Base-by-base conservation (phyloP, 2,329 filamentous ascomycete species). In the Trichoderma hamatum region DNA sequence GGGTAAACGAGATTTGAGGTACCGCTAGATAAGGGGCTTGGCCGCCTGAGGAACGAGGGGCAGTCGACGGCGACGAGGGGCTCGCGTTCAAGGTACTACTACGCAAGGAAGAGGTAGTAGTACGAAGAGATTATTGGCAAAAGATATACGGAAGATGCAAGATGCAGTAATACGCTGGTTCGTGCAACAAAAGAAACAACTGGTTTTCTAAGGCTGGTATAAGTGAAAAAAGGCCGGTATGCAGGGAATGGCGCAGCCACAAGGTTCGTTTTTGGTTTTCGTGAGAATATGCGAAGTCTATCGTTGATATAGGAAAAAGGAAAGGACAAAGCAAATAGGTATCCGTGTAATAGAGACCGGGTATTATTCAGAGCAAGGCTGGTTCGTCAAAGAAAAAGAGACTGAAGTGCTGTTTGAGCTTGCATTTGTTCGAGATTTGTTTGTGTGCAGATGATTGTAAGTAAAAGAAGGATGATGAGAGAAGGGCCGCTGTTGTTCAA, bases 61-160 rank as follows among this genome's bases (percentile, higher is more conserved):
- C 49, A 68, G 62, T 68, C 68, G 68, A 60, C 54, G 68, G 58
- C 46, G 68, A 67, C 68, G 62, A 64, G 61, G 68, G 68, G 68
- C 34, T 70, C 68, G 68, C 67, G 65, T 61, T 34, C 21, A 36
- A 61, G 65, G 56, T 60, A 67, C 64, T 61, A 28, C 52, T 43
- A 43, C 26, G 34, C 51, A 59, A 59, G 26, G 16, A 30, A 19
- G 34, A 16, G 39, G 39, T n/a, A 58, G 64, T 67, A 36, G 64
- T 51, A 67, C 52, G 39, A 55, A 30, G 26, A 28, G 63, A 51
- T 59, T 24, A 30, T 59, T 59, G 54, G 64, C 39, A 51, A 43
- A 21, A 32, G 52, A 30, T 51, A 51, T 67, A 67, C 39, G 39
- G 46, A 58, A 51, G 39, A 43, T 67, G 64, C 54, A 58, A 36